Percentiles rank a stretch among this genome's conserved stretches.
Conservation (phyloP, 441 rosid genomes). For the Mallotus japonicus region DNA sequence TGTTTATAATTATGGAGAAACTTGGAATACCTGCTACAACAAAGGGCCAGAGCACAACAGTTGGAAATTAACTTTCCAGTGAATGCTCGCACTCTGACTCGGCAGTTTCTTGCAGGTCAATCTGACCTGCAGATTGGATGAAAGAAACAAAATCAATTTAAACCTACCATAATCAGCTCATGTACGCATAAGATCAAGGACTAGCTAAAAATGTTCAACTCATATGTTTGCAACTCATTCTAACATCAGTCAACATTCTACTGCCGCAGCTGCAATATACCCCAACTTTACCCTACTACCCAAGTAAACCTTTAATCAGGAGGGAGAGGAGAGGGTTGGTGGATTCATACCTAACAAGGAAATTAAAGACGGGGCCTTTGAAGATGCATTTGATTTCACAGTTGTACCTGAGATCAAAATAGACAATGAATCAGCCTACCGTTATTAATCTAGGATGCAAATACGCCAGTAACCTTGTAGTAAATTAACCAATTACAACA, state of each 20-base stretch:
- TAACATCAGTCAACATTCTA: background rate
- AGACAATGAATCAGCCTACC: constrained; percentile 12
- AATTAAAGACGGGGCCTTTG: constrained; percentile 72
- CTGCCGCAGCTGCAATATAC: background rate
- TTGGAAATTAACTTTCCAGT: constrained; percentile 32
- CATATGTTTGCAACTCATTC: background rate
- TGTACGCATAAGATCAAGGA: background rate
- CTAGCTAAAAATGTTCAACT: constrained; percentile 3
- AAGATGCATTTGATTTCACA: constrained; percentile 54
- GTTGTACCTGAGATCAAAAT: constrained; percentile 49
- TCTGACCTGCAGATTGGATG: constrained; percentile 42
- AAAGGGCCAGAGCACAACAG: background rate
- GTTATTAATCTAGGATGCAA: background rate
- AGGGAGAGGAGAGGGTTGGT: background rate
- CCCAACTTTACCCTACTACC: background rate
- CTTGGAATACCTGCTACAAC: background rate
- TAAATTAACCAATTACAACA: background rate
- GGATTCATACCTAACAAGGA: constrained; percentile 69
- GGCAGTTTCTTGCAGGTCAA: constrained; percentile 47
- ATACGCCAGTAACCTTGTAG: too few relatives aligned
- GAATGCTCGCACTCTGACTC: constrained; percentile 43
- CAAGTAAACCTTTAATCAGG: background rate
- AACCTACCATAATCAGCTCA: background rate
- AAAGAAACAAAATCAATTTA: background rate
- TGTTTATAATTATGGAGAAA: constrained; percentile 18